phyloP scores from a whole-genome alignment of 306 rosid genomes.

The Prosopis cineraria region DNA sequence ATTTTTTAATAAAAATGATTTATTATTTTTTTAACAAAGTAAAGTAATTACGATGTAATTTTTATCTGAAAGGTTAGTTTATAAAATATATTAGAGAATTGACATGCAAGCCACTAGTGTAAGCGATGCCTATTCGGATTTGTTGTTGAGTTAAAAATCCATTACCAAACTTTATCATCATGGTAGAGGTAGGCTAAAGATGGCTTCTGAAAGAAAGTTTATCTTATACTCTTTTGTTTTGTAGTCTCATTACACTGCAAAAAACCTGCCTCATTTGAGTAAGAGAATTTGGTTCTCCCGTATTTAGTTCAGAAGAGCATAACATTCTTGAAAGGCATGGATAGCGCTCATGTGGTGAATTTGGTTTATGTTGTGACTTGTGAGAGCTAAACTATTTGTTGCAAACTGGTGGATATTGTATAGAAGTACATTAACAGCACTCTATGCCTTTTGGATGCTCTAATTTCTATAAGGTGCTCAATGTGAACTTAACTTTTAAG shows the following conservation, averaged over 20 bases:
- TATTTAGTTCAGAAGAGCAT: slow-evolving; percentile 18
- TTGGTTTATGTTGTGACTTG: slow-evolving; percentile 20
- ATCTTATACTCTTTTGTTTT: slow-evolving; percentile 20
- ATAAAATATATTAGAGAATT: background rate
- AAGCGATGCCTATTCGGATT: slow-evolving; percentile 13
- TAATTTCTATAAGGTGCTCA: slow-evolving; percentile 25
- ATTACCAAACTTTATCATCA: slow-evolving; percentile 8
- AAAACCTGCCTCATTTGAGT: slow-evolving; percentile 12
- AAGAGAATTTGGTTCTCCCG: slow-evolving; percentile 19
- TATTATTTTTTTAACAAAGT: background rate
- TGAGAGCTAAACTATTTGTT: slow-evolving; percentile 4
- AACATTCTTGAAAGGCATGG: slow-evolving; percentile 13
- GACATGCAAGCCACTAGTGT: background rate
- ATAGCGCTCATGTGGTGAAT: slow-evolving; percentile 18
- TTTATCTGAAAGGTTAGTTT: background rate
- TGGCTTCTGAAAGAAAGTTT: slow-evolving; percentile 15
- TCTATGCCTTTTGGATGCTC: slow-evolving; percentile 25
- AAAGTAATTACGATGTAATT: background rate
- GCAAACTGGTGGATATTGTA: slow-evolving; percentile 20
- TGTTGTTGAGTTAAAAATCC: slow-evolving; percentile 20
- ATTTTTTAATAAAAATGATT: background rate
- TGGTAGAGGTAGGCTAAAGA: slow-evolving; percentile 26
- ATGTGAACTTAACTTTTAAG: slow-evolving; percentile 12
- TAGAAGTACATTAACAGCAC: slow-evolving; percentile 29
- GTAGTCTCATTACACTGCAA: slow-evolving; percentile 26